Base-by-base conservation (phyloP, 2,329 filamentous ascomycete genomes). In the Colletotrichum tofieldiae region DNA sequence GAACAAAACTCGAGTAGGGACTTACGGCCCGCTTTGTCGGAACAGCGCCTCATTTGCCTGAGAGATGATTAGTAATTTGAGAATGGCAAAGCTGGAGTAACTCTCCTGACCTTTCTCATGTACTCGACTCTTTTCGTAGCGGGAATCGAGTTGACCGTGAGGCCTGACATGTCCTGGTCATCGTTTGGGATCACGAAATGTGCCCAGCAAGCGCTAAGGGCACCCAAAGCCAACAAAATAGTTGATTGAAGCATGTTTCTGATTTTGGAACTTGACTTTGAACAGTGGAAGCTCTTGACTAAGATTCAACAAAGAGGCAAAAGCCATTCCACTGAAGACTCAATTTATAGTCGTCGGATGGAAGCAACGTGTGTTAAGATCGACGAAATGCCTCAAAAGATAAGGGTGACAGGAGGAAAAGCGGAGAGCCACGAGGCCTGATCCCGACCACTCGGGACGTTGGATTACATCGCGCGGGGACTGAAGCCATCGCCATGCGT, bases 1-100 rank as follows among this genome's bases (percentile, higher is more conserved):
- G 5, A 14, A 14, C 52, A 5, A 20, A 32, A 37, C 4, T 37
- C 5, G 2, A 7, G 1, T 14, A 12, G 32, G 5, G 5, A 41
- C 65, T 8, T 52, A 72, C 70, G 66, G 70, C 6, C 66, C 70
- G 49, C 70, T 72, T 37, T 72, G 66, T 14, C 60, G 55, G 35
- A 55, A 71, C 1, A 72, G 41, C 2, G 66, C 70, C 35, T 65
- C 55, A n/a, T 70, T 72, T 2, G 65, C 23, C 70, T 72, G 47
- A 0, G 0, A 7, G 0, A 7, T 2, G 12, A 8, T 58, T 3
- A 69, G 52, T 2, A 2, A 8, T 1, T 23, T 8, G 37, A 3
- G n/a, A 1, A 20, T 5, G 11, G 0, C 0, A 3, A 23, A 5
- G 1, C 12, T 23, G 11, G 7, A 7, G 16, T 2, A 20, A 4